Percentiles rank a stretch among this genome's conserved stretches.
These are phyloP conservation scores for Phyllosticta paracitricarpa DNA, from an alignment of 2,329 filamentous ascomycete genomes.

Conservation along the genomic window DNA sequence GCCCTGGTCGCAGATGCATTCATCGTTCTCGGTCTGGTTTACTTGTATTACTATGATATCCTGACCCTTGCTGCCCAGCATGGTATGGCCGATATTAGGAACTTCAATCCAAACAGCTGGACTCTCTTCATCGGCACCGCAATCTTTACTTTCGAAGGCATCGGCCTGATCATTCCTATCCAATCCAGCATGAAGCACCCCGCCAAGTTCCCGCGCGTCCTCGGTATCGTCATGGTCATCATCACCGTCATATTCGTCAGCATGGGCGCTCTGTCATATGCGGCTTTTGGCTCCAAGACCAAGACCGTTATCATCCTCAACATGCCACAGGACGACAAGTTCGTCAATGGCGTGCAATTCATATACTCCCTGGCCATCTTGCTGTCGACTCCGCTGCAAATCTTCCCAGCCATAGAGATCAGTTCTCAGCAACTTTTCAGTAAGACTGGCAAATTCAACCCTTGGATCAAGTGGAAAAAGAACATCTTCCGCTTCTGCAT, in stretches of 20 bases:
- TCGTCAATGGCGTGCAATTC: slow-evolving; percentile 93
- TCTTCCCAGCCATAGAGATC: slow-evolving; percentile 96
- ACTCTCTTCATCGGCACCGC: slow-evolving; percentile 97
- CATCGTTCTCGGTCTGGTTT: slow-evolving; percentile 83
- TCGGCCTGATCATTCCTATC: slow-evolving; percentile 94
- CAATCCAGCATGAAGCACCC: slow-evolving; percentile 95
- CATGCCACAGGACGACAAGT: slow-evolving; percentile 85
- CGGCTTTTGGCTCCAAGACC: slow-evolving; percentile 87
- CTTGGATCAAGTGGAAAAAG: slow-evolving; percentile 99
- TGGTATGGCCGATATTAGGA: slow-evolving; percentile 73
- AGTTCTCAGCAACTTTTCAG: slow-evolving; percentile 92
- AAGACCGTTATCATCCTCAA: slow-evolving; percentile 96
- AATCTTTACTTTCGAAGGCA: slow-evolving; percentile 97
- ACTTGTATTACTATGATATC: slow-evolving; percentile 93
- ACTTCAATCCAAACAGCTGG: slow-evolving; percentile 89
- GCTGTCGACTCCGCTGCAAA: slow-evolving; percentile 86
- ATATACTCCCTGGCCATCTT: slow-evolving; percentile 97
- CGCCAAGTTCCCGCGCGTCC: slow-evolving; percentile 78
- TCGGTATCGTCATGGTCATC: slow-evolving; percentile 86
- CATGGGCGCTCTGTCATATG: slow-evolving; percentile 90
- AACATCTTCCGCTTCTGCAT: slow-evolving; percentile 92
- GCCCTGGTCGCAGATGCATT: slow-evolving; percentile 90
- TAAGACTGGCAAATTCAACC: slow-evolving; percentile 92
- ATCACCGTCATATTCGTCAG: slow-evolving; percentile 79
- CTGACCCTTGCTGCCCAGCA: slow-evolving; percentile 63